These are phyloP conservation scores for Esteya vermicola DNA, from an alignment of 2,329 filamentous ascomycete species.

Conservation along the genomic window DNA sequence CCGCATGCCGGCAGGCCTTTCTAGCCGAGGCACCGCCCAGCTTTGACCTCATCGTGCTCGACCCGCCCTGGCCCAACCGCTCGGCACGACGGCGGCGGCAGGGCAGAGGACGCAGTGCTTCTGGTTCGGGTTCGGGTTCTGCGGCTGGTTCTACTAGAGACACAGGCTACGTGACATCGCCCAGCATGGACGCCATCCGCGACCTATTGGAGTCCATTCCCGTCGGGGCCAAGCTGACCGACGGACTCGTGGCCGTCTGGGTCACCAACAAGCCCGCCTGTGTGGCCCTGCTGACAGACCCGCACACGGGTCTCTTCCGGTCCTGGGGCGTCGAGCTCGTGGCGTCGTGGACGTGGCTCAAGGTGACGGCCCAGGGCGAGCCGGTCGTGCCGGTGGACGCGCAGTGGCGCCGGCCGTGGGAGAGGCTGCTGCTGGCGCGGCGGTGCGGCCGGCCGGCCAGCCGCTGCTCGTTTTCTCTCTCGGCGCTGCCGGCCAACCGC, in stretches of 20 bases:
- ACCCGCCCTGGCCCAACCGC: constrained; percentile 72
- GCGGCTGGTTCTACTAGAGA: background rate
- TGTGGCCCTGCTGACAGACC: constrained; percentile 36
- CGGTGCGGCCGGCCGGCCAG: constrained; percentile 21
- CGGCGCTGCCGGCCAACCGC: constrained; percentile 20
- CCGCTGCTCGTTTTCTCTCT: constrained; percentile 18
- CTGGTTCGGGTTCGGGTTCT: constrained; percentile 17
- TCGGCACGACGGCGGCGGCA: constrained; percentile 36
- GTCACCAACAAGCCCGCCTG: constrained; percentile 58
- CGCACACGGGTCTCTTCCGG: constrained; percentile 41
- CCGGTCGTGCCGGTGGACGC: constrained; percentile 48
- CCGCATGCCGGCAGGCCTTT: constrained; percentile 25
- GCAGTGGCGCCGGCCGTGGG: constrained; percentile 61
- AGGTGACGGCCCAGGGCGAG: constrained; percentile 51
- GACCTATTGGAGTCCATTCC: constrained; percentile 38
- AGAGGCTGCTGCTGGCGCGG: constrained; percentile 51
- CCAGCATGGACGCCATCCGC: constrained; percentile 30
- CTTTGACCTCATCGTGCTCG: constrained; percentile 58
- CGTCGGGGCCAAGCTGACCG: constrained; percentile 37
- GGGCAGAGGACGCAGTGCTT: background rate
- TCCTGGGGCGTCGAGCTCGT: constrained; percentile 51
- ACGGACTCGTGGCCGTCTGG: constrained; percentile 57
- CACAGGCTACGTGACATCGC: constrained; percentile 26
- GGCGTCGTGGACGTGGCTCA: constrained; percentile 69
- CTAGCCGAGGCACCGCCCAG: constrained; percentile 22